Evolutionary conservation across 106 monocot species (phyloP).

Genomic region (Dioscorea dumetorum): DNA sequence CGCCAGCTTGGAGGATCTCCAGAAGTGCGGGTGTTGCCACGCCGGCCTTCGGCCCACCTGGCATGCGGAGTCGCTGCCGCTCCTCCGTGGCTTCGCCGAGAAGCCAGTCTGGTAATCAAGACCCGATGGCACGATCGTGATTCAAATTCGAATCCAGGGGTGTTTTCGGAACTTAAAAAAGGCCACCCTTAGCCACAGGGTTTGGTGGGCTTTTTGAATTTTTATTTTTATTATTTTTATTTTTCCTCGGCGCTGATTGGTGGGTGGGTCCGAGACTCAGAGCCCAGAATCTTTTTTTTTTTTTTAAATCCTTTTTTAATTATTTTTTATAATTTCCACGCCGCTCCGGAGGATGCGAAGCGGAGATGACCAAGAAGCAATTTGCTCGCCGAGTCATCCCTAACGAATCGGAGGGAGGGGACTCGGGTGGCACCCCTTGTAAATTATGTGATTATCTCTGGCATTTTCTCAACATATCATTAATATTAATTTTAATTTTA

Average conservation of each 20-base stretch:
- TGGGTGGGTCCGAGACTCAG: not conserved
- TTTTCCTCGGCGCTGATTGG: not conserved
- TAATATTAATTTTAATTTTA: not conserved
- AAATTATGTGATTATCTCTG: not conserved
- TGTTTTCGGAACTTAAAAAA: no score
- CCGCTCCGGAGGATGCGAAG: slow-evolving; percentile 4
- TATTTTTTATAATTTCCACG: not conserved
- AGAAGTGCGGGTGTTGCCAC: not conserved
- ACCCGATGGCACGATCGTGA: not conserved
- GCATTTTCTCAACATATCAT: not conserved
- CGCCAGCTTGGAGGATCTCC: slow-evolving; percentile 1
- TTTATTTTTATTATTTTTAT: not conserved
- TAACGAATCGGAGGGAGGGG: slow-evolving; percentile 3
- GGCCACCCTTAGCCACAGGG: not conserved
- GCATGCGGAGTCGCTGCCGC: slow-evolving; percentile 24
- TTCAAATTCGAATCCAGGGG: not conserved
- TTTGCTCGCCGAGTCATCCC: slow-evolving; percentile 5
- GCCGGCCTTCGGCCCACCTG: not conserved
- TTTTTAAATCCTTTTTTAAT: not conserved
- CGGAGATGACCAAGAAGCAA: not conserved
- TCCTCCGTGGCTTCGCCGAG: slow-evolving; percentile 18
- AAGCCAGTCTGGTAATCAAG: slow-evolving; percentile 16
- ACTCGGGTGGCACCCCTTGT: not conserved
- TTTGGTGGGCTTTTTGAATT: not conserved
- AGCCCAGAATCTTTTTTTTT: not conserved